Evolutionary conservation across 495 filamentous ascomycete genomes (phyloP), one percentile per base, ranked within the genome.

Genomic region (Neurospora sp.): DNA sequence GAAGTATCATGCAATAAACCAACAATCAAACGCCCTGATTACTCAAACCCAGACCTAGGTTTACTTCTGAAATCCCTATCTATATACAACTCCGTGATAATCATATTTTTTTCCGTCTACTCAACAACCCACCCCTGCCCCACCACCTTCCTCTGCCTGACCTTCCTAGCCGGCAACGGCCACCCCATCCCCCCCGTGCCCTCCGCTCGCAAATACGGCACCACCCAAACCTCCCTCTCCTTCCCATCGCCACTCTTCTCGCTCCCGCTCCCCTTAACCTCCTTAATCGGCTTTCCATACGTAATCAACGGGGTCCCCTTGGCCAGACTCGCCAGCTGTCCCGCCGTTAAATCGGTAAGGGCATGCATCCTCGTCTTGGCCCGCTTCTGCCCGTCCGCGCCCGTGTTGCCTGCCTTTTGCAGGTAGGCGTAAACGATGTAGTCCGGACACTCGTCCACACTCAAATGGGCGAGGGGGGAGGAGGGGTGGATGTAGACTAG

Each of bases 271-370:
- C 71, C 79, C 69, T 82, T 78, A 20, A 82, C 78, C 75, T 92
- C 89, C 84, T 95, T 96, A 44, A 98, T 89, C 3, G 96, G 96
- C 85, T 98, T 99, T 0, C 93, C 91, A 74, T 94, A 94, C 46
- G 87, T 87, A 35, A 98, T 79, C 72, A 98, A 84, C 72, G 95
- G 93, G 16, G 96, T 98, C 11, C 92, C 92, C 78, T 92, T 90
- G 6, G 94, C 92, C 68, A 98, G 82, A 11, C 88, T 88, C 14
- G 93, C 88, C n/a, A 99, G 86, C 78, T 94, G 92, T 11, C 86
- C 84, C 8, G 88, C 91, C 27, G 89, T 92, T 6, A 96, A 84
- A 38, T 91, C 86, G 5, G 93, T 94, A 18, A 99, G 85, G 0
- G 95, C 88, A 78, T 93, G 93, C 93, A 98, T 96, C 12, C 96